Evolutionary conservation across 495 filamentous ascomycete genomes (phyloP).

Genomic region (Penicillium manginii): DNA sequence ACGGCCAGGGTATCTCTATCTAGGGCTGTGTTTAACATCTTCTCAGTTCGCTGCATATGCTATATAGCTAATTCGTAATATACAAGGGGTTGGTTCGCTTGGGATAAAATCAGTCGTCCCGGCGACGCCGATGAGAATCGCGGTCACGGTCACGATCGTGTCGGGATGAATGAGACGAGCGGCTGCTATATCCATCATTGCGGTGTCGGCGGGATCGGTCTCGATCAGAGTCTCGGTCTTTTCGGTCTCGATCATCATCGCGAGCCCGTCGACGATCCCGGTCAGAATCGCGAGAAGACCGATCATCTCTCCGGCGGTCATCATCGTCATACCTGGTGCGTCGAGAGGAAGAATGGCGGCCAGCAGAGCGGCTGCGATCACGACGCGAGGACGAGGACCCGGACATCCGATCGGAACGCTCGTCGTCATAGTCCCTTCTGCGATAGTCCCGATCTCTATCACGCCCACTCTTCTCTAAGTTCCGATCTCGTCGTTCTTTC

Average conservation of each 20-base stretch:
- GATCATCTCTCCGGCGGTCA: conserved; percentile 33
- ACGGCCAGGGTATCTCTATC: conserved; percentile 29
- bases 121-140: conserved; percentile 37
- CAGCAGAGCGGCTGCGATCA: conserved; percentile 40
- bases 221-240: conserved; percentile 40
- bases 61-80: conserved; percentile 1
- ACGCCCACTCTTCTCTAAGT: conserved; percentile 53
- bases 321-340: conserved; percentile 38
- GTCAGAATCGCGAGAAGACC: conserved; percentile 38
- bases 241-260: conserved; percentile 32
- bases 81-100: conserved; percentile 12
- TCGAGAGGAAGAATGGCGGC: conserved; percentile 38
- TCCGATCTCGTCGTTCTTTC: conserved; percentile 53
- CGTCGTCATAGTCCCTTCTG: conserved; percentile 35
- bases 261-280: conserved; percentile 33
- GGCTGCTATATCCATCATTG: conserved; percentile 40
- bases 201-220: conserved; percentile 26
- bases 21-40: neutral
- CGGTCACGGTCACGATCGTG: conserved; percentile 39
- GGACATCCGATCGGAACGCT: conserved; percentile 32
- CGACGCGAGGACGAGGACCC: conserved; percentile 35
- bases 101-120: conserved; percentile 30
- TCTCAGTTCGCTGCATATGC: neutral
- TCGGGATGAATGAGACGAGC: conserved; percentile 39
- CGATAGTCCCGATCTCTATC: conserved; percentile 40